Evolutionary conservation across 176 grass and related monocot species (phyloP).

Genomic region (Musa acuminata): DNA sequence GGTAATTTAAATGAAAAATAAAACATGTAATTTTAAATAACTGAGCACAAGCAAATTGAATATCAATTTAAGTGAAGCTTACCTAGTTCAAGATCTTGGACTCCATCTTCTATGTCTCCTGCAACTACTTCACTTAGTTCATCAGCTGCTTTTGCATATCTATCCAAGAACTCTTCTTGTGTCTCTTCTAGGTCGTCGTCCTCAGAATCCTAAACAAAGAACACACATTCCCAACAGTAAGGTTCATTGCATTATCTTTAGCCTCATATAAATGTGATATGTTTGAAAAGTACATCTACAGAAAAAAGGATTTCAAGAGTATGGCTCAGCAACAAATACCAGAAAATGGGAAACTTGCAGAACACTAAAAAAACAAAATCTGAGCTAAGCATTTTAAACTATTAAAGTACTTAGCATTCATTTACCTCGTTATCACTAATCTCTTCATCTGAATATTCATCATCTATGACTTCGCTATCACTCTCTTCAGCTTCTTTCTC

Average conservation of each 20-base stretch:
- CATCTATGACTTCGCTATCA: slow-evolving; percentile 30
- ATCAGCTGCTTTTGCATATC: slow-evolving; percentile 54
- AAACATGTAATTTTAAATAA: background rate
- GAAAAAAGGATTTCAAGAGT: slow-evolving; percentile 2
- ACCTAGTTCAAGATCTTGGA: slow-evolving; percentile 64
- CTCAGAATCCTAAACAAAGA: slow-evolving; percentile 61
- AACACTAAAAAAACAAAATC: background rate
- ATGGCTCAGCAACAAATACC: background rate
- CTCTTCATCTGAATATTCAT: slow-evolving; percentile 35
- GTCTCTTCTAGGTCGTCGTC: slow-evolving; percentile 66
- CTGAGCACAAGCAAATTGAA: background rate
- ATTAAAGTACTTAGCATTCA: slow-evolving; percentile 27
- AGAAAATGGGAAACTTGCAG: background rate
- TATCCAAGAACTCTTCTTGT: slow-evolving; percentile 69
- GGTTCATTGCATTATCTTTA: too few species aligned
- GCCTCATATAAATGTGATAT: background rate
- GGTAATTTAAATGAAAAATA: background rate
- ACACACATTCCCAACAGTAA: background rate
- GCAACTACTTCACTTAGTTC: slow-evolving; percentile 41
- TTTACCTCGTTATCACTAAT: slow-evolving; percentile 30
- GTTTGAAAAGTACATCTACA: background rate
- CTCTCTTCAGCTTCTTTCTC: slow-evolving; percentile 34
- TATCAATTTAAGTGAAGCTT: background rate
- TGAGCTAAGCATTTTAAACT: slow-evolving; percentile 19
- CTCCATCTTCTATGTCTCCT: slow-evolving; percentile 63